phyloP scores from a whole-genome alignment of 768 basidiomycete species.

The Tricholoma saponaceum region DNA sequence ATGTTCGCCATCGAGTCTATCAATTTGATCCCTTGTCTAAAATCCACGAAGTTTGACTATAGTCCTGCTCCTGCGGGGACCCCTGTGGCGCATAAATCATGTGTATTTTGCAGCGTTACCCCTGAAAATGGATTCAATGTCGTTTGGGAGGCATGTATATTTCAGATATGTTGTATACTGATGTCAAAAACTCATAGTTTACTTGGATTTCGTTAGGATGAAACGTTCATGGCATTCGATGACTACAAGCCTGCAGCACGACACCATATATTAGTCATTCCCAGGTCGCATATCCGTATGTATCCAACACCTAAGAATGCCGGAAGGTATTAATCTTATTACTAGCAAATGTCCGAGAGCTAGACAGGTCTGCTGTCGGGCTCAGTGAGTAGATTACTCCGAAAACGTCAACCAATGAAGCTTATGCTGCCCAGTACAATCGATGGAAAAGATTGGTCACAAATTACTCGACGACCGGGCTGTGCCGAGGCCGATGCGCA shows the following conservation, averaged over 20 bases:
- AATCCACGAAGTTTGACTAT: conserved; percentile 1
- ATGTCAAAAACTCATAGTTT: neutral
- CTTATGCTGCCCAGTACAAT: conserved; percentile 21
- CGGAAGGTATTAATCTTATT: neutral
- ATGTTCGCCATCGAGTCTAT: conserved; percentile 7
- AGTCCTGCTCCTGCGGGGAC: neutral
- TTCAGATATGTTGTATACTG: neutral
- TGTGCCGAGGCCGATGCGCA: conserved; percentile 38
- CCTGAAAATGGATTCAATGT: conserved; percentile 41
- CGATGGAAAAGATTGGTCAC: conserved; percentile 43
- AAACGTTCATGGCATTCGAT: conserved; percentile 45
- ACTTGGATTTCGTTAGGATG: conserved; percentile 30
- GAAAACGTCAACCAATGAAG: neutral
- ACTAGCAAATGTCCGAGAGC: conserved; percentile 50
- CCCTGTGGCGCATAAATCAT: conserved; percentile 10
- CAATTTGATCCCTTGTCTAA: conserved; percentile 7
- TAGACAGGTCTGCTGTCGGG: conserved; percentile 23
- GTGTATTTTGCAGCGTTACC: conserved; percentile 44
- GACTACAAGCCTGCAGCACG: conserved; percentile 46
- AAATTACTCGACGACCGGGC: conserved; percentile 44
- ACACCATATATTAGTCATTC: conserved; percentile 49
- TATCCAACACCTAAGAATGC: neutral
- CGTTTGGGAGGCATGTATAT: conserved; percentile 40
- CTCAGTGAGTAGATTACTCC: conserved; percentile 37
- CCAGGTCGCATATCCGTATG: conserved; percentile 49